Base-by-base conservation (phyloP, 1,284 basidiomycete species). In the Naganishia liquefaciens region DNA sequence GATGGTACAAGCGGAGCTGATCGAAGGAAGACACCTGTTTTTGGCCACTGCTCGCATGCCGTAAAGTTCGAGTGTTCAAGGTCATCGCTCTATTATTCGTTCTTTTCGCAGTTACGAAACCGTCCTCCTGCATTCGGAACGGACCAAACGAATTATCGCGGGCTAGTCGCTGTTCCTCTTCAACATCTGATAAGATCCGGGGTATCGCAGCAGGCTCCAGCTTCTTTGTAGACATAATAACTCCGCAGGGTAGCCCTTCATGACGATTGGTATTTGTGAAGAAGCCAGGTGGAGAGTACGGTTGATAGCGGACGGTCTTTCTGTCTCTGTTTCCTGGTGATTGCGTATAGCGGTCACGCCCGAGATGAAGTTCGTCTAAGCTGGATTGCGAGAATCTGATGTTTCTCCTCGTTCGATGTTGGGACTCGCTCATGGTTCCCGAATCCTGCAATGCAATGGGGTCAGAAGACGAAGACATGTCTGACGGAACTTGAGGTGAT, bases 221-320 rank as follows among this genome's bases (percentile, higher is more conserved):
- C 21, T 17, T 39, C 23, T 39, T 44, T 0, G 40, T 25, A 19
- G 2, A 17, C 19, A 19, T 39, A 15, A 9, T 17, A 30, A n/a
- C 19, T 28, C 28, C 51, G 51, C 21, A 21, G 5, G 33, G 30
- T 21, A 43, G 11, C 7, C 25, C 43, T 9, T 28, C 17, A 9
- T n/a, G n/a, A 43, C n/a, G 42, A 17, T 28, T 39, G 21, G 13
- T 40, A 15, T 33, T 46, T 30, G 28, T 40, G 37, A 60, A 60
- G 46, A 60, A 60, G 2, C 57, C 57, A 60, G 57, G 57, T 50
- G 57, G 57, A 50, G 57, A 60, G 46, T 39, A 60, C 30, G 51
- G 33, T 21, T 39, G 51, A 37, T 21, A 23, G n/a, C 30, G 33
- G 33, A 17, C 21, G 21, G 25, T 47, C 46, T 47, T 47, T 47